Conservation (phyloP, 2,329 filamentous ascomycete species). For the Apiospora phragmitis region DNA sequence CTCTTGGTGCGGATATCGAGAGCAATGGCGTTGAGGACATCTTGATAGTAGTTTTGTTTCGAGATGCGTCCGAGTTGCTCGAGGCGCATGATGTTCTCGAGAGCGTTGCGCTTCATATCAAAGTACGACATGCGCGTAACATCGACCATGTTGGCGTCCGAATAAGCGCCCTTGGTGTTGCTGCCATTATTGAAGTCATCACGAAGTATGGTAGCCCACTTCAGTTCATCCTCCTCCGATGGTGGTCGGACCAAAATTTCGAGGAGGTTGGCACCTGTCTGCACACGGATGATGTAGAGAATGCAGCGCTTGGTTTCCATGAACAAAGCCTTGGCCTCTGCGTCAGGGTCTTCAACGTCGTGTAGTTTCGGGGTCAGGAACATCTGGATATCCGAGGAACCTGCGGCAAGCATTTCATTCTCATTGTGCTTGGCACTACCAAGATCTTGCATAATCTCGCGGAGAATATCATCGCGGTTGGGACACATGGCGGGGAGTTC, state of each 20-base stretch:
- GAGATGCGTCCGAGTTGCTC: conserved; percentile 87
- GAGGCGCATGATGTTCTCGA: conserved; percentile 90
- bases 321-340: conserved; percentile 86
- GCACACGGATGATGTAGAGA: conserved; percentile 95
- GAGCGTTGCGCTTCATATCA: conserved; percentile 86
- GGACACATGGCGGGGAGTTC: conserved; percentile 80
- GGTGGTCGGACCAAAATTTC: conserved; percentile 94
- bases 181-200: conserved; percentile 76
- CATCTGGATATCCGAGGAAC: conserved; percentile 86
- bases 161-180: conserved; percentile 80
- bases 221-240: conserved; percentile 80
- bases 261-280: conserved; percentile 87
- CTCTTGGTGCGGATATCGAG: conserved; percentile 97
- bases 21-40: conserved; percentile 95
- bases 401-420: conserved; percentile 84
- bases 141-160: conserved; percentile 85
- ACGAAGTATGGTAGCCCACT: conserved; percentile 78
- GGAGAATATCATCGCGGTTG: conserved; percentile 79
- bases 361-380: conserved; percentile 88
- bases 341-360: conserved; percentile 88
- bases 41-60: conserved; percentile 91
- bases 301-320: conserved; percentile 99
- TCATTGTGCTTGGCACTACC: conserved; percentile 97
- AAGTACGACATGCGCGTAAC: conserved; percentile 87
- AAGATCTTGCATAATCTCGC: conserved; percentile 89